Conservation (phyloP, 2,329 filamentous ascomycete genomes). For the Tolypocladium nubicola region DNA sequence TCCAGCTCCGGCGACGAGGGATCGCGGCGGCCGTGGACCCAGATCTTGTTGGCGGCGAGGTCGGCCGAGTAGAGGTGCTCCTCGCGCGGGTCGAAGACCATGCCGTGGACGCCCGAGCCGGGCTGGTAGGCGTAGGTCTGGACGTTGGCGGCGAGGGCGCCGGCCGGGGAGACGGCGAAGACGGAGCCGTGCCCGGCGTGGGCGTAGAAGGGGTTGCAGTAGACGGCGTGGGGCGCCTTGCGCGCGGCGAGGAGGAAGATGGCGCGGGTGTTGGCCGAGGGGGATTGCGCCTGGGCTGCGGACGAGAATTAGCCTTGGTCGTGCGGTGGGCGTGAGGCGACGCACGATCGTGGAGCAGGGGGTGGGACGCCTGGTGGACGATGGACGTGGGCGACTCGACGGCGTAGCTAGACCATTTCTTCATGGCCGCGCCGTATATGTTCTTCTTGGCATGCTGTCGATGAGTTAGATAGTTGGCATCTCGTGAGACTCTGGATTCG, state of each 20-base stretch:
- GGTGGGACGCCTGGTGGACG: slow-evolving; percentile 61
- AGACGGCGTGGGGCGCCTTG: slow-evolving; percentile 69
- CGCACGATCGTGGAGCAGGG: slow-evolving; percentile 67
- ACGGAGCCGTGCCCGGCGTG: slow-evolving; percentile 75
- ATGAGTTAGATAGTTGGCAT: not conserved
- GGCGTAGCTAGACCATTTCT: slow-evolving; percentile 79
- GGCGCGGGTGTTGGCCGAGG: slow-evolving; percentile 71
- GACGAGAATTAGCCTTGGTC: not conserved
- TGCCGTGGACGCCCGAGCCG: slow-evolving; percentile 66
- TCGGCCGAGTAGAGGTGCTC: slow-evolving; percentile 72
- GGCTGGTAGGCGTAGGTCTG: slow-evolving; percentile 66
- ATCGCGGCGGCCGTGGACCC: slow-evolving; percentile 66
- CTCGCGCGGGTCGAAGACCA: slow-evolving; percentile 68
- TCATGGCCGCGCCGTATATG: slow-evolving; percentile 85
- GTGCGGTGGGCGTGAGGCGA: slow-evolving; percentile 5
- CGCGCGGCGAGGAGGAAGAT: slow-evolving; percentile 79
- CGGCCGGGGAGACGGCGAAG: slow-evolving; percentile 48
- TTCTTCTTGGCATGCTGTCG: slow-evolving; percentile 66
- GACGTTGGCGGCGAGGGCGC: slow-evolving; percentile 50
- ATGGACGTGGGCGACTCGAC: slow-evolving; percentile 70
- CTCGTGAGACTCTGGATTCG: not conserved
- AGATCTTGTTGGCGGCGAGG: slow-evolving; percentile 68
- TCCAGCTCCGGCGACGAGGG: slow-evolving; percentile 33
- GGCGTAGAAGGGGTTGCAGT: slow-evolving; percentile 85
- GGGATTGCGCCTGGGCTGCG: slow-evolving; percentile 54